Evolutionary conservation across 1,284 basidiomycete genomes (phyloP), one percentile per base, ranked within the genome.

Genomic region (Thelephora terrestris): DNA sequence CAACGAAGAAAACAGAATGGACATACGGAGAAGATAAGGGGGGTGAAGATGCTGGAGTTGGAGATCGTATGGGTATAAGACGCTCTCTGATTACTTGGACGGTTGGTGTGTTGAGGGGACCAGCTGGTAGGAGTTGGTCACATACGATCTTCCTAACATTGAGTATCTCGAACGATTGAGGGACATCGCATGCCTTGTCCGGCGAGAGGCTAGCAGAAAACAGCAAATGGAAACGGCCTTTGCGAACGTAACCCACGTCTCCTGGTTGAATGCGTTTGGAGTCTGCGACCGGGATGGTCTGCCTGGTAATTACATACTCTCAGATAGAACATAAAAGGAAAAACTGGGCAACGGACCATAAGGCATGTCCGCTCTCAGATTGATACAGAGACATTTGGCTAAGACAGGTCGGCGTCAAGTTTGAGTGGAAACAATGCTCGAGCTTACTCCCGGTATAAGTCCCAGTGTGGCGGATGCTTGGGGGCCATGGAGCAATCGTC

Each of bases 171-270:
- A 47, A 50, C 16, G 23, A 34, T 10, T 32, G 25, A 21, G 52
- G 49, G 17, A 49, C 48, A 23, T 40, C 45, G 9, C n/a, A 32
- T 29, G n/a, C 21, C 24, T 12, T 32, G 23, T 18, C 34, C 9
- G 18, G 9, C 17, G 46, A 38, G 7, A 18, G 17, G 25, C 12
- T 27, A 14, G 46, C 49, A 36, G 46, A 23, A 35, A 50, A 50
- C 6, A 50, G 37, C n/a, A 32, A 23, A 3, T 7, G 46, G 38
- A 50, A 50, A 7, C 46, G 9, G 5, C 49, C 49, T 5, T 12
- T 5, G 18, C 24, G 27, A 17, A 50, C 18, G 32, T 43, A 50
- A 14, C 49, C 49, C 17, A 50, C 49, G 24, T 47, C 35, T 5
- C 49, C 49, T 18, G 43, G 42, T n/a, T 35, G 24, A 5, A 50